These are phyloP conservation scores for Penicillium psychrosexuale DNA, from an alignment of 2,329 filamentous ascomycete species.

Conservation along the genomic window DNA sequence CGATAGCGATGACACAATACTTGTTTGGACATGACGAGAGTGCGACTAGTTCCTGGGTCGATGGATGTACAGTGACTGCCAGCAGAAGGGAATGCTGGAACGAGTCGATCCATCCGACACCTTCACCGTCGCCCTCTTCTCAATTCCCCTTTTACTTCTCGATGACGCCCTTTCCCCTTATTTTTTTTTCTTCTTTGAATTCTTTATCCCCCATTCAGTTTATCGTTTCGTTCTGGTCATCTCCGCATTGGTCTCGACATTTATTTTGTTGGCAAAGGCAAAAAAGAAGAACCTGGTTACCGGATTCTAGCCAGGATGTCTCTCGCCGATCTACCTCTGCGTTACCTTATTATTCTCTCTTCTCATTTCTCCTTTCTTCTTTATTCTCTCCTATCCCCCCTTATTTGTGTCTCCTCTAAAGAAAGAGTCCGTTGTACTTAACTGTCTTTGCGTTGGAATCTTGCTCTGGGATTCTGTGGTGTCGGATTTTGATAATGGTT, in stretches of 20 bases:
- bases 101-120: constrained; percentile 4
- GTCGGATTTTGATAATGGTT: constrained; percentile 30
- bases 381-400: constrained; percentile 8
- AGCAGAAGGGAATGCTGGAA: constrained; percentile 2
- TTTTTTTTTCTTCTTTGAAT: constrained; percentile 34
- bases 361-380: constrained; percentile 7
- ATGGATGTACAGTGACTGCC: constrained; percentile 14
- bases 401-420: constrained; percentile 15
- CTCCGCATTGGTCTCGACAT: constrained; percentile 30
- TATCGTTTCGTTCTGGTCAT: constrained; percentile 34
- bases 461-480: constrained; percentile 12
- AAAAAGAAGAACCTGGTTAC: constrained; percentile 17
- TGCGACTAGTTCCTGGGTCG: constrained; percentile 9
- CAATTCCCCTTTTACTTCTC: constrained; percentile 15
- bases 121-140: constrained; percentile 7
- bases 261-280: constrained; percentile 19
- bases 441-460: constrained; percentile 19
- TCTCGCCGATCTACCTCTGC: constrained; percentile 16
- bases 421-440: constrained; percentile 27
- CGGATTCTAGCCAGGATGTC: constrained; percentile 22
- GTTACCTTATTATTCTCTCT: constrained; percentile 18
- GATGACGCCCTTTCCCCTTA: constrained; percentile 26
- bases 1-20: constrained; percentile 28
- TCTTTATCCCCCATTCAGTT: constrained; percentile 24
- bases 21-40: constrained; percentile 22